Evolutionary conservation across 345 rosid genomes (phyloP).

Genomic region (Linum lewisii): DNA sequence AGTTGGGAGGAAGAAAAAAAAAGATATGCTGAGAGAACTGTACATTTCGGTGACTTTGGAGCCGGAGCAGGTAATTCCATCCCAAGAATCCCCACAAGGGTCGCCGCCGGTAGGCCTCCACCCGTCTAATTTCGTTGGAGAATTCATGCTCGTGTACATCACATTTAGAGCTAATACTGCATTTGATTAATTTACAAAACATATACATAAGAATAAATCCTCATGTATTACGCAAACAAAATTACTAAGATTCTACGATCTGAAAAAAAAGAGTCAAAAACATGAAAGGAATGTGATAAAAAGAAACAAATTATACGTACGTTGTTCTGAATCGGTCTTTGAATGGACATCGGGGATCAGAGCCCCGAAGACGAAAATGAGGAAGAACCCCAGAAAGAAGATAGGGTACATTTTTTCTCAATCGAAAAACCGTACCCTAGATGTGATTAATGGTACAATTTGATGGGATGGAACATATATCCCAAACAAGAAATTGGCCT

Average conservation of each 20-base stretch:
- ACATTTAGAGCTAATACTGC: slow-evolving; percentile 81
- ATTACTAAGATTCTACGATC: neutral
- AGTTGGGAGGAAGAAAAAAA: too few relatives aligned
- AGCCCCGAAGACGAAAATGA: slow-evolving; percentile 23
- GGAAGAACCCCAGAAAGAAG: slow-evolving; percentile 5
- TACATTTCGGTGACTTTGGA: slow-evolving; percentile 76
- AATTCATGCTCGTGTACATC: slow-evolving; percentile 69
- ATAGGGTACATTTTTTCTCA: slow-evolving; percentile 14
- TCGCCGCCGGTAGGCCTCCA: slow-evolving; percentile 81
- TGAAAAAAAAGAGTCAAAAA: neutral
- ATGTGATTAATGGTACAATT: neutral
- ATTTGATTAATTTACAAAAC: too few relatives aligned
- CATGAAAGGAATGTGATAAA: neutral
- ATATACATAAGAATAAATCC: too few relatives aligned
- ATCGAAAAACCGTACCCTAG: neutral
- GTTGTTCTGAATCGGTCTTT: slow-evolving; percentile 46
- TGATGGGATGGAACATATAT: neutral
- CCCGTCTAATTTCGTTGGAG: slow-evolving; percentile 55
- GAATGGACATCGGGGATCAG: slow-evolving; percentile 30
- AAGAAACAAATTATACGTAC: slow-evolving; percentile 18
- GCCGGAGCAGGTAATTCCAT: slow-evolving; percentile 79
- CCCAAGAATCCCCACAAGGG: slow-evolving; percentile 84
- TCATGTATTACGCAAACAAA: too few relatives aligned
- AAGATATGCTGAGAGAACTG: too few relatives aligned
- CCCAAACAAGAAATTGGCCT: neutral